Base-by-base conservation (phyloP, 2,329 filamentous ascomycete genomes). In the Diplodia scrobiculata region DNA sequence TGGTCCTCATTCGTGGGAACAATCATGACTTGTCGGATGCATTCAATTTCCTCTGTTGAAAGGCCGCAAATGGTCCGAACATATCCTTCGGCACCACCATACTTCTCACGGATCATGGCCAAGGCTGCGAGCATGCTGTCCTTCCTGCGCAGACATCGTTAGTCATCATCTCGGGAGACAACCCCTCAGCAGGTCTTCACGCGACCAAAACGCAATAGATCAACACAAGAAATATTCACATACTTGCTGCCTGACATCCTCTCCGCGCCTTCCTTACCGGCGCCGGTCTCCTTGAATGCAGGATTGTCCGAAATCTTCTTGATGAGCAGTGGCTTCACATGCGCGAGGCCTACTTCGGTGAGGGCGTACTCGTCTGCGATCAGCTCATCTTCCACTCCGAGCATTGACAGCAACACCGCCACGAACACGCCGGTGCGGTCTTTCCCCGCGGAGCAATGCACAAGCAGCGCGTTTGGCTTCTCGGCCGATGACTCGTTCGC, bases 401-500 rank as follows among this genome's bases (percentile, higher is more conserved):
- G 86, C 32, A 91, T 80, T 29, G 84, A 78, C 47, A 91, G 80
- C 9, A 92, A 74, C 48, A 93, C 71, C 2, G 88, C 90, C 58
- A 86, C 84, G 52, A 91, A 78, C 4, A 92, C 83, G 1, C 90
- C 90, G 0, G 90, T 92, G 51, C 90, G 83, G 74, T 93, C 90
- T 76, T 93, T 93, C 13, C 90, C 90, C 0, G 88, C 89, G 0
- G 89, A 90, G 75, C 90, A 92, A 73, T 93, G 89, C 7, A 92
- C 79, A 6, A 91, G 79, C 10, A 89, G 76, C 7, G 87, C 86
- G 1, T 78, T 68, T 51, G 79, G 73, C 2, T 58, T 13, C 14
- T 29, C 29, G n/a, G 53, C 11, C 6, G 71, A 69, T 13, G 74
- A 59, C 5, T 66, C 63, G 5, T 29, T 45, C 69, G 71, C 84